A percentile compares a stretch with the other conserved stretches of the same genome.
These are phyloP conservation scores for Plantago coronopus DNA, from an alignment of 305 asterid genomes.

Conservation along the genomic window DNA sequence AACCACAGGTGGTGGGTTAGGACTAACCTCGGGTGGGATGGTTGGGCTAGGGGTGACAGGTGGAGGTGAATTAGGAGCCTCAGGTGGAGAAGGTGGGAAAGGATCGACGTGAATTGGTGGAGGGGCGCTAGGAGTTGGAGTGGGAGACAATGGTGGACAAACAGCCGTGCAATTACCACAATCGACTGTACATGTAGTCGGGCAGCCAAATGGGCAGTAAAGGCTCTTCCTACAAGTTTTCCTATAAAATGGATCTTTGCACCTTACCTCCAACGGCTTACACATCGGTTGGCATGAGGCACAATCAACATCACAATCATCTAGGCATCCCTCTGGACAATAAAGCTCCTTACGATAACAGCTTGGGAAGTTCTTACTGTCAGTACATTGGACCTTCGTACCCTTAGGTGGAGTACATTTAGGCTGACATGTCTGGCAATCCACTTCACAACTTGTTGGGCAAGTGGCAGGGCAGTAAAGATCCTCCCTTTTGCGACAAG, in stretches of 20 bases:
- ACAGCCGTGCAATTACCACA: neutral
- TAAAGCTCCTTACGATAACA: slow-evolving; percentile 29
- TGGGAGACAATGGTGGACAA: slow-evolving; percentile 1
- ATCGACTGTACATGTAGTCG: neutral
- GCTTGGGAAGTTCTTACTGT: slow-evolving; percentile 19
- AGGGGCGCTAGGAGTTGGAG: slow-evolving; percentile 3
- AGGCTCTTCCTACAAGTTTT: neutral
- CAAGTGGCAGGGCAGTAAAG: no score
- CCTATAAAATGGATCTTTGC: slow-evolving; percentile 2
- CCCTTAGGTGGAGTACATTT: no score
- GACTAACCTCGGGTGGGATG: neutral
- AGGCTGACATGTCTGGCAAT: no score
- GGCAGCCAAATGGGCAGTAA: neutral
- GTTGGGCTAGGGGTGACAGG: neutral
- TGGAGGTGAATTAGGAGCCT: neutral
- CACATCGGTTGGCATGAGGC: neutral
- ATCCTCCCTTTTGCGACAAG: no score
- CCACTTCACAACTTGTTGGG: no score
- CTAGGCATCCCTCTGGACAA: slow-evolving; percentile 45
- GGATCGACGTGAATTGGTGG: no score
- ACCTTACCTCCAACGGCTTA: no score
- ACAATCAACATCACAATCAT: slow-evolving; percentile 29
- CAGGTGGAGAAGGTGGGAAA: no score
- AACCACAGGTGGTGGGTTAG: neutral
- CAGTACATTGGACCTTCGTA: no score